phyloP scores from a whole-genome alignment of 176 grass and related monocot genomes.

The Tuctoria greenei region DNA sequence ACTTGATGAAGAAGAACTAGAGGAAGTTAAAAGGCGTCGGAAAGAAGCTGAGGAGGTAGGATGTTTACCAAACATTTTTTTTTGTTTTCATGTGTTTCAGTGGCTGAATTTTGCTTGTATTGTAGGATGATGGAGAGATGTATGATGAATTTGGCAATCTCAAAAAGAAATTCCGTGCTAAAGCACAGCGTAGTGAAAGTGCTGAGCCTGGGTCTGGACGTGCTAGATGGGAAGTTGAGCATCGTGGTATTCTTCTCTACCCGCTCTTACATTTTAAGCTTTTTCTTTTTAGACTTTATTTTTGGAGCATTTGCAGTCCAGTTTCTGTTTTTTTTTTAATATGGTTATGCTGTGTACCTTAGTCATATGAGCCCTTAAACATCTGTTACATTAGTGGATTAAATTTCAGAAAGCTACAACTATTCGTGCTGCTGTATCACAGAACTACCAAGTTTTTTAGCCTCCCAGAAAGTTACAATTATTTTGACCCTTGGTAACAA shows the following conservation, averaged over 20 bases:
- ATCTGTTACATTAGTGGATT: not conserved
- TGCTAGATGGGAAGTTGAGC: constrained; percentile 79
- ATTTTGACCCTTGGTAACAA: too few relatives aligned
- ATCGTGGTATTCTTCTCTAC: constrained; percentile 49
- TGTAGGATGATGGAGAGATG: constrained; percentile 96
- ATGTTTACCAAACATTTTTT: constrained; percentile 7
- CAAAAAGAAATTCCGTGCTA: constrained; percentile 96
- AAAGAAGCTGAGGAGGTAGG: constrained; percentile 89
- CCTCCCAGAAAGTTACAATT: too few relatives aligned
- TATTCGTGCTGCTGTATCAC: too few relatives aligned
- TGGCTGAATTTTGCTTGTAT: constrained; percentile 36
- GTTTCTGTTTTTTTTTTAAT: not conserved
- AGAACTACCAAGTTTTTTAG: too few relatives aligned
- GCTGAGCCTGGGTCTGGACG: constrained; percentile 62
- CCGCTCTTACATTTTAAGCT: not conserved
- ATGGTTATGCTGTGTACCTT: not conserved
- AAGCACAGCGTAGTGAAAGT: constrained; percentile 62
- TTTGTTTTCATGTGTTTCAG: constrained; percentile 12
- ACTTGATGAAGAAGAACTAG: constrained; percentile 96
- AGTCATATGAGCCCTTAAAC: not conserved
- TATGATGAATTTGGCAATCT: constrained; percentile 99
- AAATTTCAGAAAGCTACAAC: too few relatives aligned
- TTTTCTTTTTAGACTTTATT: not conserved
- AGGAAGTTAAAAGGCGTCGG: constrained; percentile 82
- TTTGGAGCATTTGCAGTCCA: not conserved